Evolutionary conservation across 805 yeast genomes (phyloP).

Genomic region (Starmerella vitae): DNA sequence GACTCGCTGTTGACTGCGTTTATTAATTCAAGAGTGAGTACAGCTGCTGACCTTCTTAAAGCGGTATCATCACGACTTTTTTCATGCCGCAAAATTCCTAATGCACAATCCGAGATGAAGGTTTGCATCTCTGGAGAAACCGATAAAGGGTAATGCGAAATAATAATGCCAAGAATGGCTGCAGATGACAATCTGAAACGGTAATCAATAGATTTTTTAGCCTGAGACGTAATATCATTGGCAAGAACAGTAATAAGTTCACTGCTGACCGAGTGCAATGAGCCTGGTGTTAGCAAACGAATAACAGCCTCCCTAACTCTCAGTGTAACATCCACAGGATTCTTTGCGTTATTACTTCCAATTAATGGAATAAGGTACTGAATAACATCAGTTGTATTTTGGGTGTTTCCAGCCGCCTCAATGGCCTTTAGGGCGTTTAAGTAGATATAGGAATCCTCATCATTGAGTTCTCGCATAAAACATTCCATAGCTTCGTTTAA

Average conservation of each 20-base stretch:
- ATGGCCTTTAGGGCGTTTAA: slow-evolving; percentile 73
- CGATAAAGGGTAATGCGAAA: slow-evolving; percentile 46
- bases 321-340: slow-evolving; percentile 48
- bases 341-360: slow-evolving; percentile 20
- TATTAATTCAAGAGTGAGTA: slow-evolving; percentile 33
- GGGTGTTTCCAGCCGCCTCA: slow-evolving; percentile 28
- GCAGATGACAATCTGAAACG: slow-evolving; percentile 72
- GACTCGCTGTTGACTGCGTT: slow-evolving; percentile 24
- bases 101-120: slow-evolving; percentile 58
- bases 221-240: slow-evolving; percentile 8
- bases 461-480: slow-evolving; percentile 52
- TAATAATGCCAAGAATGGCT: slow-evolving; percentile 65
- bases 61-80: slow-evolving; percentile 33
- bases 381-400: slow-evolving; percentile 4
- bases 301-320: slow-evolving; percentile 71
- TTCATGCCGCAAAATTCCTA: slow-evolving; percentile 62
- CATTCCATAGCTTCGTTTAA: slow-evolving; percentile 44
- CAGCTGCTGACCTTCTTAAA: slow-evolving; percentile 64
- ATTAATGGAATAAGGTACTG: slow-evolving; percentile 3
- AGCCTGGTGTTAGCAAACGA: slow-evolving; percentile 36
- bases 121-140: slow-evolving; percentile 32
- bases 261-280: slow-evolving; percentile 24
- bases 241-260: slow-evolving; percentile 25
- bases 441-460: slow-evolving; percentile 77
- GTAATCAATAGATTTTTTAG: slow-evolving; percentile 32